These are phyloP conservation scores for Hysterium pulicare DNA, from an alignment of 2,329 filamentous ascomycete genomes.

Conservation along the genomic window DNA sequence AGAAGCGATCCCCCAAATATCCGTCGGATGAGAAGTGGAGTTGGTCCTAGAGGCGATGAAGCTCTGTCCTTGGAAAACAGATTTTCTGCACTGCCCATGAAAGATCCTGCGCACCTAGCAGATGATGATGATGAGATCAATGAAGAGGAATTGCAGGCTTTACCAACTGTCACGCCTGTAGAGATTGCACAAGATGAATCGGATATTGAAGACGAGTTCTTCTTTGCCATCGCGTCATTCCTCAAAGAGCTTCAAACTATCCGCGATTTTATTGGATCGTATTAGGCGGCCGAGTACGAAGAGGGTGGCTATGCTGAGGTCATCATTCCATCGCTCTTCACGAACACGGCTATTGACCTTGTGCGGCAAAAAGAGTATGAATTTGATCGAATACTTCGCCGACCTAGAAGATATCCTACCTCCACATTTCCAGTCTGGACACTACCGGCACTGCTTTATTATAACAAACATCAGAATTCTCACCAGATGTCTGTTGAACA, in stretches of 20 bases:
- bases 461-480: not conserved
- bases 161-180: no score
- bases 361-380: constrained; percentile 22
- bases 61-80: no score
- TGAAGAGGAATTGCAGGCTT: no score
- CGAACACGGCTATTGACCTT: constrained; percentile 25
- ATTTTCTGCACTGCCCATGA: no score
- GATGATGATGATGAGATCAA: no score
- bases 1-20: no score
- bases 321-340: constrained; percentile 20
- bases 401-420: constrained; percentile 1
- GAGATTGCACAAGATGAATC: not conserved
- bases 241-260: not conserved
- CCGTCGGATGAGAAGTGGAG: no score
- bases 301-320: constrained; percentile 10
- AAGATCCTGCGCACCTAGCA: no score
- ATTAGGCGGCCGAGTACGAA: not conserved
- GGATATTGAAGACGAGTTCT: not conserved
- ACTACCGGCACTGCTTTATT: not conserved
- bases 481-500: not conserved
- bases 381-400: not conserved
- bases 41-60: no score
- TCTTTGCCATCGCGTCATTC: not conserved
- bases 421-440: not conserved
- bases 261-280: not conserved